phyloP scores from a whole-genome alignment of 768 basidiomycete species.

The Leucosporidium creatinivorum region DNA sequence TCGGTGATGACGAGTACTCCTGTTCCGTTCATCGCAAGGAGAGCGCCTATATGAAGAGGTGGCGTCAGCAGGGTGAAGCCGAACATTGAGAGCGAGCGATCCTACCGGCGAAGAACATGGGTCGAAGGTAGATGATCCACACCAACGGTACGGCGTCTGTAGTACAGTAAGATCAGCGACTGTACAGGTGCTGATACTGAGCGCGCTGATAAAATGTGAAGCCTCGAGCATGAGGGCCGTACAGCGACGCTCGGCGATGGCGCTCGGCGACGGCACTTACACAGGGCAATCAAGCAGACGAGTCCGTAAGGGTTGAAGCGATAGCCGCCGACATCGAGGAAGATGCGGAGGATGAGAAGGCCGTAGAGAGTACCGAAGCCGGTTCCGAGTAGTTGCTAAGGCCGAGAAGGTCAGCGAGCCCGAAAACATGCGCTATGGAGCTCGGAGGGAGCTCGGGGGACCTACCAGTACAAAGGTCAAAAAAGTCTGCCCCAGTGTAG shows the following conservation, averaged over 20 bases:
- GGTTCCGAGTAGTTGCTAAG: neutral
- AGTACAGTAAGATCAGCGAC: neutral
- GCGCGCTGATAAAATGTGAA: too few species aligned
- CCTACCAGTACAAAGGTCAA: slow-evolving; percentile 39
- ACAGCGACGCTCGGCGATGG: too few species aligned
- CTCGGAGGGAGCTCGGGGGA: neutral
- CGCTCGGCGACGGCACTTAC: neutral
- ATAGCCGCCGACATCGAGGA: slow-evolving; percentile 40
- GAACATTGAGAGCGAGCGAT: slow-evolving; percentile 26
- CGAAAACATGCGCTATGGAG: too few species aligned
- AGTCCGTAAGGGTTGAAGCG: slow-evolving; percentile 37
- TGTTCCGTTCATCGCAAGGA: slow-evolving; percentile 29
- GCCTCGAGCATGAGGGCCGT: too few species aligned
- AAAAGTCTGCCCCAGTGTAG: slow-evolving; percentile 37
- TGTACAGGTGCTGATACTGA: too few species aligned
- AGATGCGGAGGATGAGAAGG: slow-evolving; percentile 36
- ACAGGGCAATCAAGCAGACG: slow-evolving; percentile 7
- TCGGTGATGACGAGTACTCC: slow-evolving; percentile 28
- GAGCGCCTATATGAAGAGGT: neutral
- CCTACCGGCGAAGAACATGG: slow-evolving; percentile 20
- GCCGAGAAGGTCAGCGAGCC: neutral
- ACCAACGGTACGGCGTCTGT: slow-evolving; percentile 9
- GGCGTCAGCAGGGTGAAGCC: slow-evolving; percentile 11
- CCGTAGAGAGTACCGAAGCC: slow-evolving; percentile 6
- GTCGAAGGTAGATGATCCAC: slow-evolving; percentile 30